These are phyloP conservation scores for Leishmania guyanensis DNA, from an alignment of 208 protist species.

Conservation along the genomic window DNA sequence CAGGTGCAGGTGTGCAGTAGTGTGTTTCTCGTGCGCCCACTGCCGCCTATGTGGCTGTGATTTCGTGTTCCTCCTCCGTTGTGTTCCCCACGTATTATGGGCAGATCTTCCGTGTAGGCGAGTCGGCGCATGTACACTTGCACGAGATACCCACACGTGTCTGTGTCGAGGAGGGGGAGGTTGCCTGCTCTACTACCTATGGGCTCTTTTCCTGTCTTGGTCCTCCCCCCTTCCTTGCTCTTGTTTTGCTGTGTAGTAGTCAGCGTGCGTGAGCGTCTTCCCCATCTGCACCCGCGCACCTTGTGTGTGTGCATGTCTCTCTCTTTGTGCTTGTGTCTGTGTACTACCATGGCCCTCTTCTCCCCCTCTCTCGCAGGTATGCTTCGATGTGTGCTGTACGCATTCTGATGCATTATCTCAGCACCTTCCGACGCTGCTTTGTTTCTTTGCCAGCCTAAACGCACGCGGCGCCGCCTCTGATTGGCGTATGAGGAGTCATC, in stretches of 20 bases:
- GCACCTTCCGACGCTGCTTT: background rate
- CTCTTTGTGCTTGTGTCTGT: background rate
- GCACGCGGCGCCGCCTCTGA: background rate
- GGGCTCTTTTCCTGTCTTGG: background rate
- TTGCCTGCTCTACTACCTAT: background rate
- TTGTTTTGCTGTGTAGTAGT: background rate
- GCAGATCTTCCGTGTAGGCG: background rate
- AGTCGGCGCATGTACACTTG: background rate
- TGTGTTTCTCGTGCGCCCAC: background rate
- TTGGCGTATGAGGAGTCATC: background rate
- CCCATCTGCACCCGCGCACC: background rate
- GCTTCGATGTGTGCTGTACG: background rate
- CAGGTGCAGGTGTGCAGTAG: constrained; percentile 14
- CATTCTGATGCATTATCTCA: background rate
- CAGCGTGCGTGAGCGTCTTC: too few relatives aligned
- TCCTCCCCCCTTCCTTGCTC: background rate
- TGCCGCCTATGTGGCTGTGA: background rate
- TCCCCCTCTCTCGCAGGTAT: background rate
- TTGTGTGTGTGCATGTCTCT: background rate
- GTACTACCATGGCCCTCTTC: background rate
- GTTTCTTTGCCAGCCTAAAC: background rate
- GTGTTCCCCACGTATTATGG: background rate
- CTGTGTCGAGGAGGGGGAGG: background rate
- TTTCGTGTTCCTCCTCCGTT: background rate
- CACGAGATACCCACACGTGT: background rate